Evolutionary conservation across 345 rosid species (phyloP), one percentile per base, ranked within the genome.

Genomic region (Linum tenue): DNA sequence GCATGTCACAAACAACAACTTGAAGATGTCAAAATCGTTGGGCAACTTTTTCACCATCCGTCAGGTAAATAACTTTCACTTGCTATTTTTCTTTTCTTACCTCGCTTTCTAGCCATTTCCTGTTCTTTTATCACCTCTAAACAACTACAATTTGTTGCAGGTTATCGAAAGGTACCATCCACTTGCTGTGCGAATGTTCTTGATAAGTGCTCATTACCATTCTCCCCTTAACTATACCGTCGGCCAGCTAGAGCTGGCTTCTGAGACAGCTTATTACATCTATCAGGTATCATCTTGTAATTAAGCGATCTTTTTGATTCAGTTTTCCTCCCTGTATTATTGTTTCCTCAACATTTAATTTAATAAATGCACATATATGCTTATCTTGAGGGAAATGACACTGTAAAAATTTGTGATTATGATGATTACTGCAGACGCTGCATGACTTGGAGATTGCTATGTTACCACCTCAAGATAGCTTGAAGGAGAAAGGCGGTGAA

Each of bases 11-110:
- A 87, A 85, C 58, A 82, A 86, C 68, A 79, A 85, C 59, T 87
- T 80, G 82, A 89, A 89, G 80, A 91, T 91, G 98, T 86, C 90
- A 35, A 91, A 91, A 58, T 85, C 98, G 11, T 66, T 73, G 78
- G 84, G 82, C 3, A 89, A 91, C 67, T 86, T 82, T 59, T 85
- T 78, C 79, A 85, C 96, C 36, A 84, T 86, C 65, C 53, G 53
- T 48, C 53, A 48, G 53, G 53, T 48, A 22, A 22, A 22, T 7
- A 48, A 48, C 12, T 48, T 6, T 48, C 53, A 5, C 3, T 48
- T 41, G 0, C 53, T 6, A 48, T 48, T 5, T 22, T 22, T 22
- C 31, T 22, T 22, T 22, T 22, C 31, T 48, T 6, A 2, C 53
- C 7, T 15, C 53, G 3, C 53, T 48, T 48, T 9, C 15, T 48